A percentile compares a stretch with the other conserved stretches of the same genome.
phyloP scores from a whole-genome alignment of 2,329 filamentous ascomycete genomes.

The Zalaria obscura region DNA sequence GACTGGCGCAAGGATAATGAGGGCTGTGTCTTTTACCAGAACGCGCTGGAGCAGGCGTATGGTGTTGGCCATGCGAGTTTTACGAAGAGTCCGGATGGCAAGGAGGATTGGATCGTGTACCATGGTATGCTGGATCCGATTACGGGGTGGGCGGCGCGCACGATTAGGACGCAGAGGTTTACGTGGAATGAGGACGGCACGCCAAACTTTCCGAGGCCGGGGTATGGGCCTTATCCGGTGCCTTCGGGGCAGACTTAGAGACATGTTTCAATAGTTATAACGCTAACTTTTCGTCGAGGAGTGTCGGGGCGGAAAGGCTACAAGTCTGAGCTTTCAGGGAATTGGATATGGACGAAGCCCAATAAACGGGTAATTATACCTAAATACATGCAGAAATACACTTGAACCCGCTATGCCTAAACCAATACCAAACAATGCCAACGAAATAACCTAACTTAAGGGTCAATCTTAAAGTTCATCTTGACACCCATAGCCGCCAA shows the following conservation, averaged over 20 bases:
- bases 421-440: too few relatives aligned
- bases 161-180: slow-evolving; percentile 35
- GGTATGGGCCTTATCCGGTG: slow-evolving; percentile 32
- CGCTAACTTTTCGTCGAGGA: too few relatives aligned
- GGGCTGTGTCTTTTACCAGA: slow-evolving; percentile 36
- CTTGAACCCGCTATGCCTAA: too few relatives aligned
- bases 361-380: too few relatives aligned
- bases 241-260: slow-evolving; percentile 17
- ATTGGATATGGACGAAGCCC: too few relatives aligned
- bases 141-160: slow-evolving; percentile 32
- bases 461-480: slow-evolving; percentile 74
- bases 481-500: slow-evolving; percentile 91
- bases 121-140: slow-evolving; percentile 36
- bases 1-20: slow-evolving; percentile 34
- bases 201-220: slow-evolving; percentile 33
- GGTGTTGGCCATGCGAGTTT: slow-evolving; percentile 39
- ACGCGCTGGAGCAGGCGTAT: slow-evolving; percentile 28
- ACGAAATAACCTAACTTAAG: slow-evolving; percentile 12
- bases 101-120: slow-evolving; percentile 38
- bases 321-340: too few relatives aligned
- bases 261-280: too few relatives aligned
- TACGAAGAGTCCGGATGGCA: slow-evolving; percentile 31
- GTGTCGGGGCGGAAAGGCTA: too few relatives aligned
- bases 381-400: too few relatives aligned
- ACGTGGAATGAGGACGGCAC: slow-evolving; percentile 32